Percentiles rank a stretch among this genome's conserved stretches.
phyloP scores from a whole-genome alignment of 164 flowering plant species.

The Buxus sempervirens region DNA sequence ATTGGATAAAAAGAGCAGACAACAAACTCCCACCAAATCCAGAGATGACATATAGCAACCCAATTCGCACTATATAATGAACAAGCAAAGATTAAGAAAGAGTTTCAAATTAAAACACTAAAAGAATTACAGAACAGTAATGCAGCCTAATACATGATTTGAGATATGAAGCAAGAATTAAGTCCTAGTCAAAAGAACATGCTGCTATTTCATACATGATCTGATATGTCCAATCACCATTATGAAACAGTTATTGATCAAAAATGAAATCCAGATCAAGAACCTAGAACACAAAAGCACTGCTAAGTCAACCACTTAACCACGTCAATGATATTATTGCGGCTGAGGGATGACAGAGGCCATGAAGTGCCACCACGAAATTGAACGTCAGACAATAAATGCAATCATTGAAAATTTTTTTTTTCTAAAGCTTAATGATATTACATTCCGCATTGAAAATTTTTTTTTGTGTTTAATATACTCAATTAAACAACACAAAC shows the following conservation, averaged over 20 bases:
- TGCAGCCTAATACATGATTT: not conserved
- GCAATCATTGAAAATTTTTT: too few species aligned
- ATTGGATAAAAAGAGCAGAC: constrained; percentile 68
- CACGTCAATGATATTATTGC: not conserved
- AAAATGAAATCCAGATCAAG: not conserved
- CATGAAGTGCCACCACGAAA: too few species aligned
- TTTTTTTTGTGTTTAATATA: too few species aligned
- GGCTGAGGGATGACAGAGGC: too few species aligned
- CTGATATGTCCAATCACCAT: not conserved
- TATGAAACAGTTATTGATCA: not conserved
- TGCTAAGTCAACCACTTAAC: not conserved
- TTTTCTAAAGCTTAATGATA: too few species aligned
- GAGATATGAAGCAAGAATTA: not conserved
- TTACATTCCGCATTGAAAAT: too few species aligned
- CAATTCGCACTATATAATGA: constrained; percentile 58
- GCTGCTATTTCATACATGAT: not conserved
- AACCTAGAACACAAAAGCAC: not conserved
- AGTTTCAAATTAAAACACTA: constrained; percentile 8
- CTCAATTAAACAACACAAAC: too few species aligned
- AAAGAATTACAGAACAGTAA: not conserved
- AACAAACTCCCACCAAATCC: constrained; percentile 84
- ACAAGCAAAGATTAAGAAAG: not conserved
- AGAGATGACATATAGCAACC: constrained; percentile 60
- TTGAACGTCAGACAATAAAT: too few species aligned
- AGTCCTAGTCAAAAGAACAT: too few species aligned